Conservation (phyloP, 2,329 filamentous ascomycete genomes). For the Fusarium fracticaudum region DNA sequence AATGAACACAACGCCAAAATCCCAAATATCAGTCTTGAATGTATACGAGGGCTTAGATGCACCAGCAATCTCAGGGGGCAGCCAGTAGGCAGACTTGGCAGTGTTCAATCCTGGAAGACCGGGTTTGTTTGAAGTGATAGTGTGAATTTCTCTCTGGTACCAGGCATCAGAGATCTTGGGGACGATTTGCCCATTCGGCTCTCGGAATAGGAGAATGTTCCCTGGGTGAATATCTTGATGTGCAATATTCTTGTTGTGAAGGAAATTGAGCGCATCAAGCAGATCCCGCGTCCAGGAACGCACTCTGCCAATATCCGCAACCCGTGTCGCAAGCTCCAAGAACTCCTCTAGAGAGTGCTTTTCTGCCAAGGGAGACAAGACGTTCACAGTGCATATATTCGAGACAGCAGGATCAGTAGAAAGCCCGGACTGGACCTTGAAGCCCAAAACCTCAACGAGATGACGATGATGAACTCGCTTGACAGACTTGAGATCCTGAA, state of each 20-base stretch:
- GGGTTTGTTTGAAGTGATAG: constrained; percentile 64
- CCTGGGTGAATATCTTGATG: constrained; percentile 84
- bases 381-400: constrained; percentile 74
- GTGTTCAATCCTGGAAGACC: constrained; percentile 63
- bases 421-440: constrained; percentile 73
- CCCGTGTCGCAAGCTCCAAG: constrained; percentile 78
- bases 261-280: constrained; percentile 85
- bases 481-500: constrained; percentile 78
- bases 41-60: constrained; percentile 70
- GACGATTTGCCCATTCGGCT: constrained; percentile 72
- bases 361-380: constrained; percentile 80
- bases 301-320: constrained; percentile 76
- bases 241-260: constrained; percentile 84
- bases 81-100: constrained; percentile 83
- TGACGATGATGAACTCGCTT: constrained; percentile 81
- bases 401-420: constrained; percentile 50
- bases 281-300: constrained; percentile 93
- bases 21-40: constrained; percentile 92
- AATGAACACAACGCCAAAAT: constrained; percentile 88
- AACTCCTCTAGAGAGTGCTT: constrained; percentile 86
- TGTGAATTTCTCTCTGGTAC: constrained; percentile 75
- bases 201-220: constrained; percentile 81
- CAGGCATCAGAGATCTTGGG: constrained; percentile 80
- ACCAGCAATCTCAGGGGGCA: constrained; percentile 78
- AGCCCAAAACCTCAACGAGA: constrained; percentile 82